Percentiles rank a stretch among this genome's conserved stretches.
Evolutionary conservation across 192 early-diverging fungal genomes (phyloP).

Genomic region (Coemansia sp.): DNA sequence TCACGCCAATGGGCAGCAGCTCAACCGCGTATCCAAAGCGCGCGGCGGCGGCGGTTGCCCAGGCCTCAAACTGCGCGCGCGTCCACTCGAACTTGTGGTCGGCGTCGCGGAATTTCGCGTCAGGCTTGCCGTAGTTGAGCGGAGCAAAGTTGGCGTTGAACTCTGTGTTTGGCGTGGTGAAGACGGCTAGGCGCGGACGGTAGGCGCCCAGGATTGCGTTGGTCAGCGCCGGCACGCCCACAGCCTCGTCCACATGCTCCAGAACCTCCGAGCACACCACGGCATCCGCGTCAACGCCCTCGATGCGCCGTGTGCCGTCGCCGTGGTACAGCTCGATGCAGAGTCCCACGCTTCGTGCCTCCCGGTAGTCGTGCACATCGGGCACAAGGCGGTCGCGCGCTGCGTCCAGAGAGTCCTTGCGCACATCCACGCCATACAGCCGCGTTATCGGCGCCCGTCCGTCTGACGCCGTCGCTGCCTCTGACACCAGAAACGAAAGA

Average conservation of each 20-base stretch:
- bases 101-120: conserved; percentile 66
- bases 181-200: conserved; percentile 66
- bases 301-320: conserved; percentile 25
- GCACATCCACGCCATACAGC: conserved; percentile 76
- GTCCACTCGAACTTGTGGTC: conserved; percentile 99
- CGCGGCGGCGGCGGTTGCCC: conserved; percentile 61
- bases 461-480: conserved; percentile 50
- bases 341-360: conserved; percentile 63
- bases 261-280: conserved; percentile 82
- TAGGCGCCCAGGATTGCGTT: conserved; percentile 64
- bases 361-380: conserved; percentile 57
- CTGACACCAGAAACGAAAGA: conserved; percentile 59
- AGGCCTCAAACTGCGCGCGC: conserved; percentile 74
- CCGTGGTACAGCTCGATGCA: conserved; percentile 69
- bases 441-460: conserved; percentile 53
- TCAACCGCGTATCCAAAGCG: conserved; percentile 66
- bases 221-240: conserved; percentile 61
- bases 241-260: conserved; percentile 70
- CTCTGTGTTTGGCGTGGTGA: conserved; percentile 85
- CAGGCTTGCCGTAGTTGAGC: conserved; percentile 69
- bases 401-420: conserved; percentile 33
- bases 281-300: conserved; percentile 58
- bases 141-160: conserved; percentile 86
- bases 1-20: conserved; percentile 39
- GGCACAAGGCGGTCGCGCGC: conserved; percentile 62